Base-by-base conservation (phyloP, 2,329 filamentous ascomycete genomes). In the Coniochaeta ligniaria region DNA sequence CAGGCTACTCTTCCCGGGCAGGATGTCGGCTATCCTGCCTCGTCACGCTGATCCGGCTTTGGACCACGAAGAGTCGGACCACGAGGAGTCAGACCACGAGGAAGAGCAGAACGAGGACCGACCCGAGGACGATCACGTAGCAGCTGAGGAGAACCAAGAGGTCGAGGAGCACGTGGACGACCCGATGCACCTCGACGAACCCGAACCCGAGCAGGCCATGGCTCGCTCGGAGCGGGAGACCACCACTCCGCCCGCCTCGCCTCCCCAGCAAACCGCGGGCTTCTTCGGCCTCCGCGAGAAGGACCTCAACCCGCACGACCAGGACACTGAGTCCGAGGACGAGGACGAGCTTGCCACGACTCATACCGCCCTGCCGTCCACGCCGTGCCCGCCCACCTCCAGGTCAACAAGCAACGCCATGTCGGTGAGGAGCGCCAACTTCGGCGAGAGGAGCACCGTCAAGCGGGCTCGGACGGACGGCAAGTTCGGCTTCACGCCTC, bases 401-500 rank as follows among this genome's bases (percentile, higher is more conserved):
- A 71, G 65, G 45, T 66, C 66, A 3, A 64, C 57, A 24, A 65
- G 60, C 36, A 61, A 66, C 17, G 66, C 66, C 7, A 69, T 66
- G 58, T 67, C 68, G 8, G 56, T 63, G 20, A 70, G 70, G 63
- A 24, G 68, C 67, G 45, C 69, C 67, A n/a, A 66, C 47, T 26
- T 67, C 65, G 61, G 69, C 63, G 59, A 70, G 66, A 63, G 65
- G 63, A 66, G 73, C 71, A 61, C 68, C 0, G 64, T 62, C 7
- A 73, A 70, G 65, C 67, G 67, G 20, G 61, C 62, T n/a, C 61
- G 63, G 38, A 60, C 59, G 50, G 64, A 60, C 54, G 60, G 60
- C 47, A 64, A 74, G 64, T 68, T 83, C 58, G 83, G 83, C 1
- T 87, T 89, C 63, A 87, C 84, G 4, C 83, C 85, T 31, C 72